Evolutionary conservation across 2,329 filamentous ascomycete genomes (phyloP).

Genomic region (Aspergillus quadrilineatus): DNA sequence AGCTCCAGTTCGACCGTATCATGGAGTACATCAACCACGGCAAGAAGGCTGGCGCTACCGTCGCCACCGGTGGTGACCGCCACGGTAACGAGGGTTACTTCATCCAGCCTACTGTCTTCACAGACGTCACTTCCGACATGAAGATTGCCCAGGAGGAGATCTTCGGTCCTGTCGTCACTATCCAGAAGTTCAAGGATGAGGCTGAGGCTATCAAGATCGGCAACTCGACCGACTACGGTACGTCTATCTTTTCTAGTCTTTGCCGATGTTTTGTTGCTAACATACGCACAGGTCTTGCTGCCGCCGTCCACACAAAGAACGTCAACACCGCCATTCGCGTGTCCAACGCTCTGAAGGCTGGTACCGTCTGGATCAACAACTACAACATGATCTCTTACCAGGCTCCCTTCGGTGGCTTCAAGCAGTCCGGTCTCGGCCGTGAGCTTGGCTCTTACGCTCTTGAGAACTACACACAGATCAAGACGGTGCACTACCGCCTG

Average conservation of each 20-base stretch:
- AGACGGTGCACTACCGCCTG: conserved; percentile 45
- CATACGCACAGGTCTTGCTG: conserved; percentile 55
- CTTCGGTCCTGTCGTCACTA: conserved; percentile 74
- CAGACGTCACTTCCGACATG: conserved; percentile 68
- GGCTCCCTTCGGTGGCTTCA: conserved; percentile 46
- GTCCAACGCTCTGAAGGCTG: conserved; percentile 67
- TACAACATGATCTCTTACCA: conserved; percentile 66
- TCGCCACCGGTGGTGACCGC: conserved; percentile 67
- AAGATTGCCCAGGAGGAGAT: conserved; percentile 76
- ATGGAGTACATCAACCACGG: conserved; percentile 69
- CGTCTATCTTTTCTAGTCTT: neutral
- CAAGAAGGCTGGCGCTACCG: conserved; percentile 62
- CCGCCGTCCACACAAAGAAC: conserved; percentile 73
- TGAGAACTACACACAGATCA: conserved; percentile 52
- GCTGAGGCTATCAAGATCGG: conserved; percentile 66
- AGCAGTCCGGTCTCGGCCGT: conserved; percentile 45
- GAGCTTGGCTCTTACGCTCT: conserved; percentile 51
- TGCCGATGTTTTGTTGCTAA: neutral
- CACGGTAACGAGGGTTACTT: conserved; percentile 79
- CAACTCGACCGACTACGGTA: conserved; percentile 70
- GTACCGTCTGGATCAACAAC: conserved; percentile 63
- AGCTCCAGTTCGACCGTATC: conserved; percentile 82
- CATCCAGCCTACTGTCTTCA: conserved; percentile 81
- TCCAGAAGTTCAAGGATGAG: conserved; percentile 72
- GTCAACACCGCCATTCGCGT: conserved; percentile 77